Evolutionary conservation across 106 monocot species (phyloP), one percentile per base, ranked within the genome.

Genomic region (Iris macrosiphon): DNA sequence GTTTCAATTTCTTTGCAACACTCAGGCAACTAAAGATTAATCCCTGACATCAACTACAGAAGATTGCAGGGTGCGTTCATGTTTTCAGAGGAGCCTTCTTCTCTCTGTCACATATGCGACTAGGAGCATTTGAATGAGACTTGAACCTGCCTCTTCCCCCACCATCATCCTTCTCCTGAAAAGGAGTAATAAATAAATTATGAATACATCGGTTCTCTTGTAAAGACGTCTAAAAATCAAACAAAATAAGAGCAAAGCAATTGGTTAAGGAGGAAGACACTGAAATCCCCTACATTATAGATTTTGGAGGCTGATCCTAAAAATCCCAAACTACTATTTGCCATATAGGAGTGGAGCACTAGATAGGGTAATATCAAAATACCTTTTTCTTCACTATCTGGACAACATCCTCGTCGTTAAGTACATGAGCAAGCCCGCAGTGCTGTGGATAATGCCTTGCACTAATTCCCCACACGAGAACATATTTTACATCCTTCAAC

Each of bases 381-480:
- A 78, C 98, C 91, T 98, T 98, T 55, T 98, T 98, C 87, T 98
- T 98, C 26, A 98, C 98, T 42, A 98, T 98, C 60, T 98, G 98
- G 56, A 98, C 91, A 15, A 98, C 98, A 74, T 98, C 98, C 53
- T 98, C 91, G 30, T 98, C 98, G 22, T 78, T 55, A 70, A 98
- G 98, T 67, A 27, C 45, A 38, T 98, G 98, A 25, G 65, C 61
- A 54, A 79, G 72, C 24, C 98, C 98, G 72, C 98, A 98, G 51
- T 91, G 98, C 52, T 98, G 98, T 14, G 98, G 98, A 37, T 91
- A 98, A 49, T 98, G 98, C 59, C 87, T 76, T 34, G 98, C 82
- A 73, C 98, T 91, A 24, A 29, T 80, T 67, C 98, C 98, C 98
- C 98, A 98, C 11, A 87, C 98, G 50, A 98, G 83, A 17, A 91